These are phyloP conservation scores for Paecilomyces fulvus DNA, from an alignment of 2,329 filamentous ascomycete species.

Conservation along the genomic window DNA sequence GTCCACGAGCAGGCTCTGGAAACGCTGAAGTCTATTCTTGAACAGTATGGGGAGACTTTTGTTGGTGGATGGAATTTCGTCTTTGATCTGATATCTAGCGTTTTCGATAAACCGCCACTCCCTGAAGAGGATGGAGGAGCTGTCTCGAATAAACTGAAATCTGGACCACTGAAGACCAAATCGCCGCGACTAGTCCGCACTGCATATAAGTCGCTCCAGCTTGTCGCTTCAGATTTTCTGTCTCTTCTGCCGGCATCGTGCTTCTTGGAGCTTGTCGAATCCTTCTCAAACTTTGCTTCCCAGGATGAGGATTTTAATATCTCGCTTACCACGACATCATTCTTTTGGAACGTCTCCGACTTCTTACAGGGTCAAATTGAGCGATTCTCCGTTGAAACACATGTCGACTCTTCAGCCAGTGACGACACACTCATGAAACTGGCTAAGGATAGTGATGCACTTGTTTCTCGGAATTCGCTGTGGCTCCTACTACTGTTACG, in stretches of 20 bases:
- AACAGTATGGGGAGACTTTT: conserved; percentile 79
- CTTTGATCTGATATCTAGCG: conserved; percentile 75
- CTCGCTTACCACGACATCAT: conserved; percentile 85
- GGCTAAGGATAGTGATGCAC: conserved; percentile 51
- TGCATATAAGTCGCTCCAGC: conserved; percentile 80
- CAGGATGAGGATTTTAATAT: conserved; percentile 93
- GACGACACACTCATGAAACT: conserved; percentile 51
- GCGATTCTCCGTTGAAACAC: conserved; percentile 27
- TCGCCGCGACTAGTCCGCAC: conserved; percentile 73
- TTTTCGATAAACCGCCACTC: conserved; percentile 51
- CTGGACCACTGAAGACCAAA: conserved; percentile 16
- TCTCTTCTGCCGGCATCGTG: conserved; percentile 61
- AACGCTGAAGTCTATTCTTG: conserved; percentile 70
- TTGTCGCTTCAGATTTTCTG: conserved; percentile 92
- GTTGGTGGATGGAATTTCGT: conserved; percentile 76
- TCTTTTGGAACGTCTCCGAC: conserved; percentile 93
- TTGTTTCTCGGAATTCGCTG: conserved; percentile 43
- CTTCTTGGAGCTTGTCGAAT: conserved; percentile 72
- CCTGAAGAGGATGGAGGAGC: conserved; percentile 20
- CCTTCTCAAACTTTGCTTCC: conserved; percentile 78
- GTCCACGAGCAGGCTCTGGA: conserved; percentile 75
- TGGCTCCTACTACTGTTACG: conserved; percentile 29
- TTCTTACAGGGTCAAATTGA: conserved; percentile 55
- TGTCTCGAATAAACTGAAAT: conserved; percentile 8
- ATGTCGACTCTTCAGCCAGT: conserved; percentile 38